These are phyloP conservation scores for Articulospora tetracladia DNA, from an alignment of 495 filamentous ascomycete species.

Conservation along the genomic window DNA sequence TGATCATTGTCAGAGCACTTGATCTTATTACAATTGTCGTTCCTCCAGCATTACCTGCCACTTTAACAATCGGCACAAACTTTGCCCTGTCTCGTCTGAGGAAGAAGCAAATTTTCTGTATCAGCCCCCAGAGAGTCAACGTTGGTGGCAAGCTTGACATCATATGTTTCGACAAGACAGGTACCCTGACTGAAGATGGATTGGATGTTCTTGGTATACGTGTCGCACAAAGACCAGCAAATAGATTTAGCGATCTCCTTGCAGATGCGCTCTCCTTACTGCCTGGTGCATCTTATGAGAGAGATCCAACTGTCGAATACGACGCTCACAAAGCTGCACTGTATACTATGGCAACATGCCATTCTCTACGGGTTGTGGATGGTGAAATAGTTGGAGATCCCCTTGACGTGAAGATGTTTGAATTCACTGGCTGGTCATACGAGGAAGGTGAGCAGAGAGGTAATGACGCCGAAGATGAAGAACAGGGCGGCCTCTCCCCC, in stretches of 20 bases:
- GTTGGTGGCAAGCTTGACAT: constrained; percentile 94
- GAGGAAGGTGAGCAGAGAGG: constrained; percentile 73
- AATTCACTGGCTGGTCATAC: constrained; percentile 92
- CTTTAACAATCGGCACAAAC: constrained; percentile 92
- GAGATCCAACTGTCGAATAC: constrained; percentile 53
- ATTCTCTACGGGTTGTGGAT: constrained; percentile 84
- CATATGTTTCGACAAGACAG: constrained; percentile 98
- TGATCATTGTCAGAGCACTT: constrained; percentile 87
- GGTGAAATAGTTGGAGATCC: constrained; percentile 89
- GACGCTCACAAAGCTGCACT: constrained; percentile 66
- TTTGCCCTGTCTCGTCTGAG: constrained; percentile 88
- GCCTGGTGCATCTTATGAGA: constrained; percentile 47
- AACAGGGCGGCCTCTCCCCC: constrained; percentile 65
- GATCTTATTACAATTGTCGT: constrained; percentile 98
- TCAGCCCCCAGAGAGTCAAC: constrained; percentile 93
- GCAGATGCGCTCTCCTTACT: constrained; percentile 47
- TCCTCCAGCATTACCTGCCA: constrained; percentile 94
- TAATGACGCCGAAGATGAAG: constrained; percentile 54
- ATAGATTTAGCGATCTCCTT: constrained; percentile 46
- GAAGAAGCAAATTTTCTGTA: constrained; percentile 89
- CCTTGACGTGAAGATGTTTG: constrained; percentile 97
- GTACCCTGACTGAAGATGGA: constrained; percentile 95
- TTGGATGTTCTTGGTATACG: constrained; percentile 90
- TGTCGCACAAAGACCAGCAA: constrained; percentile 60
- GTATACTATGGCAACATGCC: constrained; percentile 96